phyloP scores from a whole-genome alignment of 768 basidiomycete species.

The Artomyces pyxidatus region DNA sequence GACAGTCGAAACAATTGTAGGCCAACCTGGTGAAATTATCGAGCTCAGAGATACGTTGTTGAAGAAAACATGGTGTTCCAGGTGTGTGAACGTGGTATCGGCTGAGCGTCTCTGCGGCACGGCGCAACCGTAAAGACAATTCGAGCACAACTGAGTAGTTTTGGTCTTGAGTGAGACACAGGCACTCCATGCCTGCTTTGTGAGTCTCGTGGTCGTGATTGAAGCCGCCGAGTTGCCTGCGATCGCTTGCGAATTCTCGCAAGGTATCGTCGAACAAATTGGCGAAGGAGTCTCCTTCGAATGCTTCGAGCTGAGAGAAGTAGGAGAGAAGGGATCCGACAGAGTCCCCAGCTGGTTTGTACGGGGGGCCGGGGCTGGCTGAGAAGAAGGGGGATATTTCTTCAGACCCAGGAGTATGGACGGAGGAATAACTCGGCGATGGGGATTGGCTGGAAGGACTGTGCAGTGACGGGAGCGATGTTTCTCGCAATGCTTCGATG shows the following conservation, averaged over 20 bases:
- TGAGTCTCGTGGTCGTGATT: background rate
- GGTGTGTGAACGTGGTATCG: constrained; percentile 34
- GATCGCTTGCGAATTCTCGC: background rate
- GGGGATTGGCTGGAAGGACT: background rate
- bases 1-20: too few species aligned
- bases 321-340: background rate
- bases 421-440: background rate
- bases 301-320: background rate
- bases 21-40: constrained; percentile 48
- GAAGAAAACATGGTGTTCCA: constrained; percentile 27
- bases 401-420: background rate
- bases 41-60: constrained; percentile 40
- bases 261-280: background rate
- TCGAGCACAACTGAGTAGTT: constrained; percentile 56
- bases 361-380: background rate
- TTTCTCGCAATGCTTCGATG: constrained; percentile 2
- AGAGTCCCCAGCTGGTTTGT: background rate
- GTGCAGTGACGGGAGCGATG: background rate
- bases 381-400: background rate
- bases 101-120: constrained; percentile 46
- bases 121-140: constrained; percentile 54
- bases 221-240: background rate
- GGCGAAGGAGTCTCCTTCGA: background rate
- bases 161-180: constrained; percentile 45
- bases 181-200: constrained; percentile 34